Evolutionary conservation across 192 early-diverging fungal genomes (phyloP), one percentile per base, ranked within the genome.

Genomic region (Diversispora epigaea): DNA sequence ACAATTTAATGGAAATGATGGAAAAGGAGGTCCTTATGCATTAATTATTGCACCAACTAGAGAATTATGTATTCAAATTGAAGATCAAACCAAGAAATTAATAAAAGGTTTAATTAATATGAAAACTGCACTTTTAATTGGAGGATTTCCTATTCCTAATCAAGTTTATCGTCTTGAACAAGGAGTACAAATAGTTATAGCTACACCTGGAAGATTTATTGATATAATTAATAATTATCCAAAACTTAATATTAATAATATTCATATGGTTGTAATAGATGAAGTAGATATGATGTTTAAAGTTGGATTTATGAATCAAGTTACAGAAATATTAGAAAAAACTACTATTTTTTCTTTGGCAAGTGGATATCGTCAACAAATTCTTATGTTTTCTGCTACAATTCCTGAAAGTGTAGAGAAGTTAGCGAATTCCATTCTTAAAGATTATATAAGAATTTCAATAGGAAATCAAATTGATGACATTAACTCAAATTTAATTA

Each of bases 201-300:
- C 84, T 0, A 90, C 88, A 8, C 88, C 88, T 3, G 88, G 88
- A 56, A 77, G 88, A 11, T 49, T 90, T 44, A 41, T 86, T 4
- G 85, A 86, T 12, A 77, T 86, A 15, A 44, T 83, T 5, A 78
- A 76, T 10, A 73, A 78, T 39, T 80, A 84, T 50, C 19, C 66
- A 6, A 76, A 78, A 22, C 54, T 86, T 9, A 49, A 63, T 10
- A 76, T 84, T 21, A 82, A 77, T 39, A 83, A 77, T 39, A 72
- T 84, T 25, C 82, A 78, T 43, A 83, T 84, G 68, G 57, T 88
- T 6, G 84, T 88, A 3, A 39, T 88, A 32, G 87, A 88, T 49
- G 87, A 88, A 64, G 87, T 84, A 12, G 87, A 88, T 60, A 76
- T 85, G 47, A 88, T 88, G 85, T 81, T 88, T 64, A 84, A 83